Percentiles rank a stretch among this genome's conserved stretches.
Evolutionary conservation across 176 grass and related monocot species (phyloP).

Genomic region (Tuctoria greenei): DNA sequence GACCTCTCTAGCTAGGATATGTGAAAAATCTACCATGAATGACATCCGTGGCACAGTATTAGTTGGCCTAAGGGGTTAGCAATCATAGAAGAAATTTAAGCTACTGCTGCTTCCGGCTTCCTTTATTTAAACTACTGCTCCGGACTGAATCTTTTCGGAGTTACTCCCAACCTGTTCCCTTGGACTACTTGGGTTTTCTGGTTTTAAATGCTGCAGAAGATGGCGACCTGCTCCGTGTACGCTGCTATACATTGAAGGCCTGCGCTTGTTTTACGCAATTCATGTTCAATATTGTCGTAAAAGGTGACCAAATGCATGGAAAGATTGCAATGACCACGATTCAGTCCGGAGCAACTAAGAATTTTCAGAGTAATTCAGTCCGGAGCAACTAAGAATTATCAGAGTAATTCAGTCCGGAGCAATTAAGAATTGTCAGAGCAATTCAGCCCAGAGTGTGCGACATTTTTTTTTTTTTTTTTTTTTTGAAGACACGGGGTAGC

Average conservation of each 20-base stretch:
- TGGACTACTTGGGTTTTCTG: constrained; percentile 28
- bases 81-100: not conserved
- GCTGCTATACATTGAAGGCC: not conserved
- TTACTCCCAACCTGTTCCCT: constrained; percentile 12
- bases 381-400: no score
- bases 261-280: not conserved
- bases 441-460: no score
- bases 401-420: no score
- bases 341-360: no score
- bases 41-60: not conserved
- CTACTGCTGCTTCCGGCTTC: not conserved
- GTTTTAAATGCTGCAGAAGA: constrained; percentile 17
- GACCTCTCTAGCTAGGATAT: not conserved
- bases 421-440: no score
- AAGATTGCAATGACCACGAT: not conserved
- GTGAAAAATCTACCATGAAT: not conserved
- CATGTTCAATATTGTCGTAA: not conserved
- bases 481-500: no score
- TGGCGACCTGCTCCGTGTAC: not conserved
- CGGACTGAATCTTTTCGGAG: no score
- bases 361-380: no score
- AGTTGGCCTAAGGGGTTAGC: not conserved
- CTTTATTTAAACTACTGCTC: no score
- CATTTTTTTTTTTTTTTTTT: no score
- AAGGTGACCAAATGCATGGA: not conserved